Evolutionary conservation across 1,139 yeast species (phyloP), one percentile per base, ranked within the genome.

Genomic region (Blastobotrys aristatus): DNA sequence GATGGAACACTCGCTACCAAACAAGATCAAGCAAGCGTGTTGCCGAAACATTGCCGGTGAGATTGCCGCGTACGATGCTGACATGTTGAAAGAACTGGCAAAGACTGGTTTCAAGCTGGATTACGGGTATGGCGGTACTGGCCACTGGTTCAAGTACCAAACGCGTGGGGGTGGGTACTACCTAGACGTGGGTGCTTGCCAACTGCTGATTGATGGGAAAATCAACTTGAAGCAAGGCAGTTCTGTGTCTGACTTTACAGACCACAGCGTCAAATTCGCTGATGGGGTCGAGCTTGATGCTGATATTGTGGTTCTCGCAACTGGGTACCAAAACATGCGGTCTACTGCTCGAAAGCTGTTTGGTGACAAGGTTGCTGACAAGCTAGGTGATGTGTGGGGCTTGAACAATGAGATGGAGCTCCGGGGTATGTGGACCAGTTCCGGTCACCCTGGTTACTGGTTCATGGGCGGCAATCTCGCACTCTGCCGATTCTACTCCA

Each of bases 121-220:
- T 53, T 64, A 66, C 33, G 76, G 76, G n/a, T 66, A 65, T 54
- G 73, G 71, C 27, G 73, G 69, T 24, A 67, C 74, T 34, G 76
- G 76, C 5, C 56, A 71, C 46, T 65, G 66, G 48, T 69, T 71
- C n/a, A 58, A 68, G 43, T 70, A 69, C 53, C 60, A 61, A 52
- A 62, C 72, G 44, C 65, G 71, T 51, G 75, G 74, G n/a, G 74
- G 76, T 2, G 76, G 76, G 27, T 72, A 72, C 55, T 72, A 72
- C 57, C 67, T 72, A 43, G 75, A 72, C 51, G 74, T 70, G 43
- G 76, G 76, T 7, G 69, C 73, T 45, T 68, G 73, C 33, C 62
- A 64, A 46, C 58, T 69, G 47, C 68, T 72, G 45, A 60, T 61
- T 20, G 69, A 71, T n/a, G 72, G 69, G 14, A 65, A 64, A 47